Evolutionary conservation across 1,284 basidiomycete species (phyloP).

Genomic region (Sanguinoderma infundibulare): DNA sequence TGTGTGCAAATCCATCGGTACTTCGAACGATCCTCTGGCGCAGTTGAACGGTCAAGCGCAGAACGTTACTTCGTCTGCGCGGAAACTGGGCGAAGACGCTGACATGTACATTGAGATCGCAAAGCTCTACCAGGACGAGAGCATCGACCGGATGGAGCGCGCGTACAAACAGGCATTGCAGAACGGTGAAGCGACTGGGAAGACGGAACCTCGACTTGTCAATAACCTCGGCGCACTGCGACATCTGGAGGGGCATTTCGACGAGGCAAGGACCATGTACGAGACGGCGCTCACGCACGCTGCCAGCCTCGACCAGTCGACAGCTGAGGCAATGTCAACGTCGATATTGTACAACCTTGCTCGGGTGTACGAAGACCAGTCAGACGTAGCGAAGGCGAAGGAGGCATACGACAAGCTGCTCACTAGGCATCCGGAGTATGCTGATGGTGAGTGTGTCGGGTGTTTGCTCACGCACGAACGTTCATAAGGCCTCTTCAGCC

Average conservation of each 20-base stretch:
- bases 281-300: slow-evolving; percentile 70
- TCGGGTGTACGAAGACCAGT: slow-evolving; percentile 84
- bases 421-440: slow-evolving; percentile 88
- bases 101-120: slow-evolving; percentile 90
- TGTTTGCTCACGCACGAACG: neutral
- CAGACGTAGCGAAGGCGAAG: slow-evolving; percentile 71
- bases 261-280: slow-evolving; percentile 63
- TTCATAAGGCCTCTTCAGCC: slow-evolving; percentile 43
- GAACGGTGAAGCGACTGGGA: slow-evolving; percentile 54
- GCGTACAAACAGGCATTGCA: slow-evolving; percentile 76
- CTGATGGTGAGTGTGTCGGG: slow-evolving; percentile 74
- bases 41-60: slow-evolving; percentile 38
- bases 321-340: slow-evolving; percentile 74
- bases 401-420: slow-evolving; percentile 88
- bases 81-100: slow-evolving; percentile 72
- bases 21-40: slow-evolving; percentile 50
- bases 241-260: slow-evolving; percentile 71
- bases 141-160: slow-evolving; percentile 70
- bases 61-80: slow-evolving; percentile 43
- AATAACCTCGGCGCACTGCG: slow-evolving; percentile 85
- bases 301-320: slow-evolving; percentile 49
- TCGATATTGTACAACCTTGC: slow-evolving; percentile 90
- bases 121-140: slow-evolving; percentile 84
- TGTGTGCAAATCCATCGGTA: slow-evolving; percentile 67
- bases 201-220: slow-evolving; percentile 67